A percentile compares a stretch with the other conserved stretches of the same genome.
Evolutionary conservation across 2,329 filamentous ascomycete species (phyloP).

Genomic region (Aspergillus sp.): DNA sequence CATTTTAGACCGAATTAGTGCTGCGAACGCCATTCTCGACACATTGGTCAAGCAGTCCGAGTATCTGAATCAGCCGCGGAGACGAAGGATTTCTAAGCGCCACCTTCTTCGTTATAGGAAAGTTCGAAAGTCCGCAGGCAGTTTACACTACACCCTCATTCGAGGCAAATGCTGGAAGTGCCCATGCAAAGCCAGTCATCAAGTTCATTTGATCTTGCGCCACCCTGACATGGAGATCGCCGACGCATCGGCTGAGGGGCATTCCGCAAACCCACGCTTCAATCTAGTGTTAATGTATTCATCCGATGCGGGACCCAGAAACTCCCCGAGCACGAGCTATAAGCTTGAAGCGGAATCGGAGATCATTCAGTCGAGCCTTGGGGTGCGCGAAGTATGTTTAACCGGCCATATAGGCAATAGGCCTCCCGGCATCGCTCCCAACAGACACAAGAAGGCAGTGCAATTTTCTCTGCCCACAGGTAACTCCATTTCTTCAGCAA

Average conservation of each 20-base stretch:
- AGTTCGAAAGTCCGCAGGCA: neutral
- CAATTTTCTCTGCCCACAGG: neutral
- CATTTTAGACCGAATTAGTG: neutral
- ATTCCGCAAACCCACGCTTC: neutral
- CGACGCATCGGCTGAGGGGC: neutral
- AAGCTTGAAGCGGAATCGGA: neutral
- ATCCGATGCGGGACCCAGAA: neutral
- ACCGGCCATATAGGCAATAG: neutral
- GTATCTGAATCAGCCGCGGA: neutral
- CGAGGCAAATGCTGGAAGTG: constrained; percentile 1
- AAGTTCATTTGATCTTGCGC: neutral
- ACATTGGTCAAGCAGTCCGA: neutral
- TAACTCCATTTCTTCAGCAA: too few relatives aligned
- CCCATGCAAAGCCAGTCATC: neutral
- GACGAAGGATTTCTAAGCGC: neutral
- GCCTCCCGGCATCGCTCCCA: neutral
- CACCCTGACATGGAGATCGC: neutral
- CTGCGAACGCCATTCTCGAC: neutral
- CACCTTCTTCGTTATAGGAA: neutral
- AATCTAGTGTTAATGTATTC: neutral
- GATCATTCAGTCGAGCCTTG: neutral
- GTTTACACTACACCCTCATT: neutral
- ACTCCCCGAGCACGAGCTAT: neutral
- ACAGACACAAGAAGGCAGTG: neutral
- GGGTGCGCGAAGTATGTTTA: neutral